Conservation (phyloP, 2,329 filamentous ascomycete genomes). For the Calonectria multiphialidica region DNA sequence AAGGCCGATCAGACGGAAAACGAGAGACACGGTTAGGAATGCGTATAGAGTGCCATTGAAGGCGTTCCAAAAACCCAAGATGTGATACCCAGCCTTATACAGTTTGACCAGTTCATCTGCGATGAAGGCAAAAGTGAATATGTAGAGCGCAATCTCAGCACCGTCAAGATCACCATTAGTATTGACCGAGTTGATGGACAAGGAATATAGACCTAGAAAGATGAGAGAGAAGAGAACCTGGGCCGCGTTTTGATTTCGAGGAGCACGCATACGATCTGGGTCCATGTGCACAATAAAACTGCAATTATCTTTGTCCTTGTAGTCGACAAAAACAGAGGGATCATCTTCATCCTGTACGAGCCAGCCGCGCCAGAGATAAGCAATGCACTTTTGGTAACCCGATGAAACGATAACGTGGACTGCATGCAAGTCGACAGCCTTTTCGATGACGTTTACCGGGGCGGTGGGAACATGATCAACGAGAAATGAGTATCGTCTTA, state of each 20-base stretch:
- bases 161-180: conserved; percentile 84
- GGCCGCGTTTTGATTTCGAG: conserved; percentile 90
- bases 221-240: conserved; percentile 88
- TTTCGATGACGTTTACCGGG: conserved; percentile 91
- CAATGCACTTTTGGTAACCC: conserved; percentile 96
- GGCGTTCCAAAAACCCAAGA: conserved; percentile 96
- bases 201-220: conserved; percentile 88
- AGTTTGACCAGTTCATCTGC: conserved; percentile 90
- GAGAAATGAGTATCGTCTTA: conserved; percentile 90
- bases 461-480: conserved; percentile 77
- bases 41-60: conserved; percentile 90
- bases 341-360: conserved; percentile 95
- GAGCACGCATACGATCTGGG: conserved; percentile 93
- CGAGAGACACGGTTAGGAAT: conserved; percentile 82
- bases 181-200: conserved; percentile 95
- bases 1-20: conserved; percentile 83
- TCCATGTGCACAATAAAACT: conserved; percentile 87
- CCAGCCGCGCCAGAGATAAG: conserved; percentile 95
- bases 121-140: conserved; percentile 92
- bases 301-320: conserved; percentile 83
- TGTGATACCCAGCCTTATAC: conserved; percentile 93
- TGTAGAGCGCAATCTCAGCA: conserved; percentile 86
- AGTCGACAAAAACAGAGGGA: conserved; percentile 89
- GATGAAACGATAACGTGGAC: conserved; percentile 89
- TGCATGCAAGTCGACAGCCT: conserved; percentile 92